phyloP scores from a whole-genome alignment of 1,284 basidiomycete genomes.

The Microbotryum scabiosae region DNA sequence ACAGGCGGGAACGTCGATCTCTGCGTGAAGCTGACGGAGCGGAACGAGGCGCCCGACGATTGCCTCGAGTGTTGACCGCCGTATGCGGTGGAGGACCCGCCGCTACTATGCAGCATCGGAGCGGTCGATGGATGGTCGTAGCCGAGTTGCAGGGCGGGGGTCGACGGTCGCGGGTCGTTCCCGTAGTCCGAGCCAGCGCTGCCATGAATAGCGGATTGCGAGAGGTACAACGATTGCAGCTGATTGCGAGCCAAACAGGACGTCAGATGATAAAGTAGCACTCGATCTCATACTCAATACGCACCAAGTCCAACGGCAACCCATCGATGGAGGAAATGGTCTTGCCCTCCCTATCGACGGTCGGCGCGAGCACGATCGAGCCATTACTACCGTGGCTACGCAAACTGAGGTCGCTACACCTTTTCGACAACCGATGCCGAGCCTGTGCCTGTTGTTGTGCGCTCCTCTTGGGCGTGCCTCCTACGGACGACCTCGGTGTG shows the following conservation, averaged over 20 bases:
- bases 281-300: not conserved
- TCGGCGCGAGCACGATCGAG: not conserved
- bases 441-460: no score
- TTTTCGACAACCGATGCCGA: no score
- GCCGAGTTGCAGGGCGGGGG: not conserved
- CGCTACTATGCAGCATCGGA: not conserved
- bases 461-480: no score
- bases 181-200: not conserved
- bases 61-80: not conserved
- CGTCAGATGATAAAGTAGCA: no score
- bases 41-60: slow-evolving; percentile 10
- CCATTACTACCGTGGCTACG: no score
- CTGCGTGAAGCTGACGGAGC: slow-evolving; percentile 73
- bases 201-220: slow-evolving; percentile 3
- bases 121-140: not conserved
- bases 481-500: no score
- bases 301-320: slow-evolving; percentile 25
- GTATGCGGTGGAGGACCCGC: not conserved
- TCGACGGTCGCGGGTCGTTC: not conserved
- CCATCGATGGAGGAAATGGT: slow-evolving; percentile 11
- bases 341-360: slow-evolving; percentile 11
- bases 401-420: no score
- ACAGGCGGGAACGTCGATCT: slow-evolving; percentile 85
- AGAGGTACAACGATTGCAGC: slow-evolving; percentile 29
- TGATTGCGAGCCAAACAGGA: not conserved